phyloP scores from a whole-genome alignment of 1,284 basidiomycete genomes.

The Trichosporon asahii region DNA sequence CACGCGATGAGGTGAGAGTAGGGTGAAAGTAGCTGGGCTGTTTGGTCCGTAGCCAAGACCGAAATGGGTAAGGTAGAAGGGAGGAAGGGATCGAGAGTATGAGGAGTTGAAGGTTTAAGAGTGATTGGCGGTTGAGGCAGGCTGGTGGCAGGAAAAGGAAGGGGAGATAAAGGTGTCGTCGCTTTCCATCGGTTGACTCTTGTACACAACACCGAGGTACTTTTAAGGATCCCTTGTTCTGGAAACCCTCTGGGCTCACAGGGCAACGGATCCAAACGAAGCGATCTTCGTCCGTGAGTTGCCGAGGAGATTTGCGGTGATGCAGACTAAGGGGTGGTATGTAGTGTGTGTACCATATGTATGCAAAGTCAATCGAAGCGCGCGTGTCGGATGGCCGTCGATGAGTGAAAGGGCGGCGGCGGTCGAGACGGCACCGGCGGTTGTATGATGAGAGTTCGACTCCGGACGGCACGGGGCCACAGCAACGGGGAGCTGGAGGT shows the following conservation, averaged over 20 bases:
- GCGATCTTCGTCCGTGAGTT: background rate
- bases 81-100: background rate
- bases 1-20: background rate
- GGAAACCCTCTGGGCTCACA: slow-evolving; percentile 6
- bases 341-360: background rate
- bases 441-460: background rate
- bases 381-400: background rate
- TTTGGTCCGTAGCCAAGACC: slow-evolving; percentile 2
- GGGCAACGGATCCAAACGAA: slow-evolving; percentile 1
- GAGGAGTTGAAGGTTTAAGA: background rate
- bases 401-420: background rate
- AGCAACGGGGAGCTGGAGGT: background rate
- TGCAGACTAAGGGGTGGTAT: background rate
- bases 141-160: slow-evolving; percentile 6
- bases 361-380: background rate
- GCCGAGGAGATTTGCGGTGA: background rate
- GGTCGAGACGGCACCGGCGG: background rate
- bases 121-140: slow-evolving; percentile 1
- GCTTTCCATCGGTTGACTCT: slow-evolving; percentile 8
- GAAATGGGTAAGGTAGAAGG: background rate
- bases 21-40: background rate
- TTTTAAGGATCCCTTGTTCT: slow-evolving; percentile 10
- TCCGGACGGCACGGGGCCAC: background rate
- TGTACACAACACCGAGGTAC: slow-evolving; percentile 9
- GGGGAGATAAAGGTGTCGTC: slow-evolving; percentile 7